A percentile compares a stretch with the other conserved stretches of the same genome.
phyloP scores from a whole-genome alignment of 306 rosid genomes.

The Casuarina cunninghamiana region DNA sequence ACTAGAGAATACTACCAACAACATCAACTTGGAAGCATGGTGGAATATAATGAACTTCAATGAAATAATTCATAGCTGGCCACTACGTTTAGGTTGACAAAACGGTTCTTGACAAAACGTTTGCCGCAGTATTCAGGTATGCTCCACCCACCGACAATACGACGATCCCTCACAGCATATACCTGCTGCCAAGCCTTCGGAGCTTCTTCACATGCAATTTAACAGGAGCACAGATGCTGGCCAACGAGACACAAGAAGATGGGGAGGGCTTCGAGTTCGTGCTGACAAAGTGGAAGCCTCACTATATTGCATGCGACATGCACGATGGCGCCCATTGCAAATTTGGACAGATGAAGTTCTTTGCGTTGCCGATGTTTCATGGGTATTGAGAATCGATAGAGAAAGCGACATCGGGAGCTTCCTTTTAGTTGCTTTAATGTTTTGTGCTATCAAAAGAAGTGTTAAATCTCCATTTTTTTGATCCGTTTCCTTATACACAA shows the following conservation, averaged over 20 bases:
- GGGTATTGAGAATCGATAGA: slow-evolving; percentile 22
- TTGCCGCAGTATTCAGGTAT: slow-evolving; percentile 63
- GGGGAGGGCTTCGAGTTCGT: slow-evolving; percentile 56
- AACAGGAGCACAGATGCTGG: slow-evolving; percentile 39
- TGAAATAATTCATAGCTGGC: no score
- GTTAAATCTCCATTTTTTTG: not conserved
- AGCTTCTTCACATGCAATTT: slow-evolving; percentile 65
- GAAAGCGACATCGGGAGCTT: not conserved
- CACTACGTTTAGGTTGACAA: no score
- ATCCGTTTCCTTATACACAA: no score
- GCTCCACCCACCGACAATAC: slow-evolving; percentile 48
- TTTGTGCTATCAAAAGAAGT: not conserved
- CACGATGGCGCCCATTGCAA: slow-evolving; percentile 59
- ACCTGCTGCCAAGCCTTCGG: slow-evolving; percentile 35
- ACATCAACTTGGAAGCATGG: no score
- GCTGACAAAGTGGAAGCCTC: slow-evolving; percentile 52
- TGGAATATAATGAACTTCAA: no score
- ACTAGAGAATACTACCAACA: no score
- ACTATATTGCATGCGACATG: slow-evolving; percentile 67
- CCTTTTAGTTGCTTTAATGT: not conserved
- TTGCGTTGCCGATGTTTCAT: slow-evolving; percentile 44
- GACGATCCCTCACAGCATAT: slow-evolving; percentile 55
- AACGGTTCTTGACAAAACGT: no score
- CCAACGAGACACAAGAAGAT: slow-evolving; percentile 42
- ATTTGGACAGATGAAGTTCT: slow-evolving; percentile 65